These are phyloP conservation scores for Emergomyces pasteurianus DNA, from an alignment of 2,329 filamentous ascomycete species.

Conservation along the genomic window DNA sequence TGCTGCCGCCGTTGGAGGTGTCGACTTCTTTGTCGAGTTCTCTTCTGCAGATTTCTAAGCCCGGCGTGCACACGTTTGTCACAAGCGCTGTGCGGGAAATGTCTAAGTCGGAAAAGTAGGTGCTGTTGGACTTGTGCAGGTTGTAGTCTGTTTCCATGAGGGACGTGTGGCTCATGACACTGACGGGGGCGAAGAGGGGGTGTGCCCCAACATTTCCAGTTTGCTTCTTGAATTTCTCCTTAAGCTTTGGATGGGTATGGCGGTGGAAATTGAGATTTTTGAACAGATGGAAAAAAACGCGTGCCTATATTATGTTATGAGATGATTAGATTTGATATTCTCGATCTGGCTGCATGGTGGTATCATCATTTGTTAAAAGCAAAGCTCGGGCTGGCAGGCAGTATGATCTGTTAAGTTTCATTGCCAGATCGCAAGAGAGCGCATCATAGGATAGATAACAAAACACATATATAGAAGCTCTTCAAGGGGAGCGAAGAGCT, in stretches of 20 bases:
- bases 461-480: neutral
- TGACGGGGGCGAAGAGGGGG: constrained; percentile 61
- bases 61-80: constrained; percentile 52
- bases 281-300: constrained; percentile 47
- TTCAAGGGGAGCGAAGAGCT: neutral
- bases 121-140: constrained; percentile 69
- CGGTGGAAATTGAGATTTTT: constrained; percentile 43
- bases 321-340: neutral
- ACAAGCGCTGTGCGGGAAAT: constrained; percentile 71
- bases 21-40: constrained; percentile 41
- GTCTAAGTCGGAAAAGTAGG: constrained; percentile 81
- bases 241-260: constrained; percentile 35
- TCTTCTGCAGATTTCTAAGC: constrained; percentile 41
- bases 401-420: neutral
- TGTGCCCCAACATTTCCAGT: constrained; percentile 31
- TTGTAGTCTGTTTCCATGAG: constrained; percentile 78
- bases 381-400: neutral
- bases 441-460: neutral
- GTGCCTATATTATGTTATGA: constrained; percentile 33
- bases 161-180: constrained; percentile 54
- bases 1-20: neutral
- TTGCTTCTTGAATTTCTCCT: constrained; percentile 23
- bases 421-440: neutral
- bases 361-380: neutral
- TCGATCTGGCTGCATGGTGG: neutral